Evolutionary conservation across 352 stramenopile species (phyloP), one percentile per base, ranked within the genome.

Genomic region (Hyaloperonospora arabidopsidis): DNA sequence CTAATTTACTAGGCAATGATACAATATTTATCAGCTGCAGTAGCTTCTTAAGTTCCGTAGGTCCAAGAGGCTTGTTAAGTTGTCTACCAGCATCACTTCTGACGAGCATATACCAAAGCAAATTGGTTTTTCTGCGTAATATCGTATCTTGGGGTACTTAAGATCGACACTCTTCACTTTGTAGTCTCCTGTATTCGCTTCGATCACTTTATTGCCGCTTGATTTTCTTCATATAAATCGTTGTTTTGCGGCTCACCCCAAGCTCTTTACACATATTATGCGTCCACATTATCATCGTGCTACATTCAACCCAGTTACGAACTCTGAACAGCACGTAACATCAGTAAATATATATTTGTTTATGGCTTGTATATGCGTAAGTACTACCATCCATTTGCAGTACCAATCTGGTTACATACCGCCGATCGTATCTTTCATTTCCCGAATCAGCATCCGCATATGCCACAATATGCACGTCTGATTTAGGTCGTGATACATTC

Each of bases 381-480:
- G 29, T 51, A 8, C 46, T 55, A 5, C 46, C 46, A 48, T 55
- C 55, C 13, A 61, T 11, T 11, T 47, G 54, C 7, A 55, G 18
- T 6, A 50, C 46, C 39, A 46, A 55, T 5, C 54, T 46, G 7
- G 46, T 61, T 10, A 61, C 49, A 0, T 38, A 55, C 2, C 39
- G 28, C 29, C 54, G 46, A 32, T 44, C 47, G 39, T 61, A 28
- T 28, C 56, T 55, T 32, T 56, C 46, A 40, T 56, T 56, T 10
- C 47, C 19, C 1, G 56, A 22, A 14, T 61, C 40, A 29, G 34
- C 53, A 45, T 39, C 53, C 2, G 53, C 28, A 29, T 54, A 49
- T 12, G 53, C 53, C 1, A 49, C 7, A 2, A 59, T n/a, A n/a
- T 44, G 35, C 21, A 54, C n/a, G 7, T 22, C 36, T 11, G 12